Percentiles rank a stretch among this genome's conserved stretches.
These are phyloP conservation scores for Pseudozyma hubeiensis DNA, from an alignment of 1,284 basidiomycete species.

Conservation along the genomic window DNA sequence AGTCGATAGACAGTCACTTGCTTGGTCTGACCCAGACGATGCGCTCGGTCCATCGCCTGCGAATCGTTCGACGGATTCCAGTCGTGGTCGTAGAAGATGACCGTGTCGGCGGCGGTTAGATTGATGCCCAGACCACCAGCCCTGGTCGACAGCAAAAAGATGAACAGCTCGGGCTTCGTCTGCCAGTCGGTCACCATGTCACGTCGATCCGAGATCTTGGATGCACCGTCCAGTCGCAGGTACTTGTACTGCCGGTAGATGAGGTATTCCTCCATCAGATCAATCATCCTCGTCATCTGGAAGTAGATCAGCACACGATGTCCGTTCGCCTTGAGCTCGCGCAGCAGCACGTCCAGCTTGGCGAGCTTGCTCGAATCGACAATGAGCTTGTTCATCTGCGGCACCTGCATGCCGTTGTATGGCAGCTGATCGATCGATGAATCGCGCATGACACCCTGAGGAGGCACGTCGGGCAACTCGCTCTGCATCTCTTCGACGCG, in stretches of 20 bases:
- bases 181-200: slow-evolving; percentile 99
- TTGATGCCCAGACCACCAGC: slow-evolving; percentile 99
- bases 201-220: slow-evolving; percentile 92
- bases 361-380: slow-evolving; percentile 97
- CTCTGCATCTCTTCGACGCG: slow-evolving; percentile 73
- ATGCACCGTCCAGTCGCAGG: slow-evolving; percentile 91
- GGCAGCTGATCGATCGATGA: slow-evolving; percentile 84
- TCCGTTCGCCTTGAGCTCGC: slow-evolving; percentile 90
- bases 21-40: slow-evolving; percentile 96
- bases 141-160: slow-evolving; percentile 84
- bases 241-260: slow-evolving; percentile 99
- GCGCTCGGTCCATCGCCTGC: slow-evolving; percentile 99
- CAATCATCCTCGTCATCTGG: slow-evolving; percentile 99
- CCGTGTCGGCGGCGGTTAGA: slow-evolving; percentile 90
- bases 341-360: slow-evolving; percentile 85
- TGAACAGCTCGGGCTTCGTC: slow-evolving; percentile 77
- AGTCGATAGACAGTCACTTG: slow-evolving; percentile 99
- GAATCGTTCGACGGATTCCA: slow-evolving; percentile 97
- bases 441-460: slow-evolving; percentile 77
- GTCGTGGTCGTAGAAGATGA: slow-evolving; percentile 98
- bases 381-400: slow-evolving; percentile 93
- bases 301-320: slow-evolving; percentile 97
- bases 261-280: slow-evolving; percentile 98
- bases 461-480: slow-evolving; percentile 76
- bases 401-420: slow-evolving; percentile 86